Percentiles rank a stretch among this genome's conserved stretches.
phyloP scores from a whole-genome alignment of 1,284 basidiomycete species.

The Malassezia vespertilionis region DNA sequence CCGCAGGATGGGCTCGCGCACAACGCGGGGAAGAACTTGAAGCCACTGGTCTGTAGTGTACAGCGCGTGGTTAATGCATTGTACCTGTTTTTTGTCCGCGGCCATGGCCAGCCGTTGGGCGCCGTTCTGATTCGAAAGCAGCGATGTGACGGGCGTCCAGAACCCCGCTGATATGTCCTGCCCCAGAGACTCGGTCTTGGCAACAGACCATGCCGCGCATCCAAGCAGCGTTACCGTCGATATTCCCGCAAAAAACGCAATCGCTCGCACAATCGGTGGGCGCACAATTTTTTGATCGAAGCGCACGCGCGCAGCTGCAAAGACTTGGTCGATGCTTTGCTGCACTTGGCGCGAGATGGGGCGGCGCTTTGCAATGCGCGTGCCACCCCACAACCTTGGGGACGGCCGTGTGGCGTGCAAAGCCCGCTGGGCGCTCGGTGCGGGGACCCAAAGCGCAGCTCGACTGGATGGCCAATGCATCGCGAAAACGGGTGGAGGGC shows the following conservation, averaged over 20 bases:
- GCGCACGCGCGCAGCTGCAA: background rate
- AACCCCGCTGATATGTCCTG: background rate
- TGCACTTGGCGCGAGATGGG: background rate
- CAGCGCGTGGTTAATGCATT: background rate
- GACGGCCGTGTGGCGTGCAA: background rate
- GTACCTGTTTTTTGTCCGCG: background rate
- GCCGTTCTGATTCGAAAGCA: background rate
- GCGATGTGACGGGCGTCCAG: background rate
- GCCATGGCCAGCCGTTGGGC: background rate
- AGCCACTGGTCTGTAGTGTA: too few species aligned
- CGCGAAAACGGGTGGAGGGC: too few species aligned
- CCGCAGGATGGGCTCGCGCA: background rate
- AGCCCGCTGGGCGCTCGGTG: background rate
- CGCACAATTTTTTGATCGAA: background rate
- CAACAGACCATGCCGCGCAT: background rate
- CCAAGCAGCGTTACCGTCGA: background rate
- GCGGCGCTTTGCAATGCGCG: background rate
- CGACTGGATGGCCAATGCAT: too few species aligned
- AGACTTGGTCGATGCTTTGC: too few species aligned
- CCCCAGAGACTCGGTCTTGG: background rate
- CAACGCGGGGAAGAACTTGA: background rate
- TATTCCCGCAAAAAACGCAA: background rate
- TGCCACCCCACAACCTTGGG: background rate
- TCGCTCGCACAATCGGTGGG: background rate
- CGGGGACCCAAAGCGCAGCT: too few species aligned